Evolutionary conservation across 345 rosid species (phyloP).

Genomic region (Turnera subulata): DNA sequence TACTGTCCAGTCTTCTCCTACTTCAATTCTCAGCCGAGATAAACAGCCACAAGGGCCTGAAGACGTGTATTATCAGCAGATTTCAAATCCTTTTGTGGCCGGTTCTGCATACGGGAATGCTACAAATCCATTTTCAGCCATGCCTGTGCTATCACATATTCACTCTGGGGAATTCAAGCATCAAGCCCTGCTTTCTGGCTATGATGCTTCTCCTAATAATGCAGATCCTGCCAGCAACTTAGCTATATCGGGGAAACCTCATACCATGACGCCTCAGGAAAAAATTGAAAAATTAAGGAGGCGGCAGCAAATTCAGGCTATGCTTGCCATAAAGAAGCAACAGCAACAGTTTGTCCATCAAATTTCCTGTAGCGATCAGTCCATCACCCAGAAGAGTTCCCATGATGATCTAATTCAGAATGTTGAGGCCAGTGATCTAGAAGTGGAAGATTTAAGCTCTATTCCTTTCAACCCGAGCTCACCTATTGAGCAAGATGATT

Average conservation of each 20-base stretch:
- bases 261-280: slow-evolving; percentile 88
- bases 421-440: slow-evolving; percentile 43
- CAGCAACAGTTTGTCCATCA: slow-evolving; percentile 62
- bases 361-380: slow-evolving; percentile 35
- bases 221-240: slow-evolving; percentile 35
- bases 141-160: slow-evolving; percentile 45
- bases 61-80: slow-evolving; percentile 43
- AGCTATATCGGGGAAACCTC: slow-evolving; percentile 39
- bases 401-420: slow-evolving; percentile 44
- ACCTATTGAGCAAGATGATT: slow-evolving; percentile 53
- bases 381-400: slow-evolving; percentile 34
- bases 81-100: slow-evolving; percentile 40
- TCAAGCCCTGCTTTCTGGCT: slow-evolving; percentile 40
- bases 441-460: slow-evolving; percentile 35
- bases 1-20: slow-evolving; percentile 25
- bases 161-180: slow-evolving; percentile 45
- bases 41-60: slow-evolving; percentile 50
- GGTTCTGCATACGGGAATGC: slow-evolving; percentile 47
- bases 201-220: slow-evolving; percentile 42
- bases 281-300: slow-evolving; percentile 88
- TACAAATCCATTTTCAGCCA: slow-evolving; percentile 49
- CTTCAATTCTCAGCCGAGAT: slow-evolving; percentile 42
- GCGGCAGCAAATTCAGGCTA: slow-evolving; percentile 94
- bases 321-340: slow-evolving; percentile 92
- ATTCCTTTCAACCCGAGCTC: slow-evolving; percentile 53